Evolutionary conservation across 805 yeast species (phyloP).

Genomic region (Hanseniaspora lindneri): DNA sequence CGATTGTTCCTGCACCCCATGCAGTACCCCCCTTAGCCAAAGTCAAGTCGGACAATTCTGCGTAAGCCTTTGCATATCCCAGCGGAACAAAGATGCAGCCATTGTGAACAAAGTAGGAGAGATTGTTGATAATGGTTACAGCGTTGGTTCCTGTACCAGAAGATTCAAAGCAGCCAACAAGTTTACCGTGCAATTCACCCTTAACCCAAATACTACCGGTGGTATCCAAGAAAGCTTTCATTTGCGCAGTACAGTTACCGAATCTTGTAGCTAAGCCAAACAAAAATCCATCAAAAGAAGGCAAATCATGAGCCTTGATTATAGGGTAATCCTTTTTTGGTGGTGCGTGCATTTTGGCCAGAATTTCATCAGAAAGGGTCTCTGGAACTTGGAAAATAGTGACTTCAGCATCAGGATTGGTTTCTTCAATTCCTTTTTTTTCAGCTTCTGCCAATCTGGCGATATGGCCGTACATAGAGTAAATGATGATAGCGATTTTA

Average conservation of each 20-base stretch:
- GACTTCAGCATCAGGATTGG: conserved; percentile 53
- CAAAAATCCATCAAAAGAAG: conserved; percentile 62
- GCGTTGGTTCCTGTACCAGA: conserved; percentile 81
- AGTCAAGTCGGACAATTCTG: conserved; percentile 40
- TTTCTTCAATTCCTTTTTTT: conserved; percentile 54
- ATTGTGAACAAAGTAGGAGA: conserved; percentile 62
- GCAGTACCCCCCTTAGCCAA: conserved; percentile 67
- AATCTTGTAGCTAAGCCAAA: conserved; percentile 82
- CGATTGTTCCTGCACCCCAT: conserved; percentile 77
- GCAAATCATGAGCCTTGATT: conserved; percentile 48
- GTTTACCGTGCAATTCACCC: conserved; percentile 63
- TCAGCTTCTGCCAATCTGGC: conserved; percentile 56
- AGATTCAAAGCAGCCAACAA: conserved; percentile 59
- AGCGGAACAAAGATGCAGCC: conserved; percentile 72
- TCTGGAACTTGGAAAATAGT: conserved; percentile 65
- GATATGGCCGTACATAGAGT: conserved; percentile 73
- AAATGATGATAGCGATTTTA: conserved; percentile 63
- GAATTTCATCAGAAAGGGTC: conserved; percentile 54
- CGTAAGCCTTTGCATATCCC: conserved; percentile 52
- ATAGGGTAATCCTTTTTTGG: conserved; percentile 52
- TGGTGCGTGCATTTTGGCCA: conserved; percentile 50
- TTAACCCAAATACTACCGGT: conserved; percentile 71
- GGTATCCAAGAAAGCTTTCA: conserved; percentile 62
- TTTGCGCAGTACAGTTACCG: conserved; percentile 71
- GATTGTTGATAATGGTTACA: conserved; percentile 48